Percentiles rank a stretch among this genome's conserved stretches.
These are phyloP conservation scores for Onygenales sp. DNA, from an alignment of 2,329 filamentous ascomycete genomes.

Conservation along the genomic window DNA sequence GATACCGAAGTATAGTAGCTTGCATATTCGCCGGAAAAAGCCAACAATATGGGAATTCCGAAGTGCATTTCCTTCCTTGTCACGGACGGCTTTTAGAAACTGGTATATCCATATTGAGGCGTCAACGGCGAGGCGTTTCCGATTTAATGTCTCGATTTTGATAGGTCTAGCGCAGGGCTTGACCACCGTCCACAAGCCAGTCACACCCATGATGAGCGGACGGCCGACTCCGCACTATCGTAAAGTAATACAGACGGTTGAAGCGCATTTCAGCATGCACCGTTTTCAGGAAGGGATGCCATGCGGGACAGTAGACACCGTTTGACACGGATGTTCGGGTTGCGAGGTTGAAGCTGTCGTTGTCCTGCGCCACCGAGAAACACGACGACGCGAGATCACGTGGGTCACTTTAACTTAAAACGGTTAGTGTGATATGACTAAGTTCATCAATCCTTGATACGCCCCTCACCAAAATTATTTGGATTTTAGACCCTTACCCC, in stretches of 20 bases:
- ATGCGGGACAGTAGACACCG: neutral
- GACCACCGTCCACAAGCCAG: conserved; percentile 91
- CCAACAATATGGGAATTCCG: conserved; percentile 94
- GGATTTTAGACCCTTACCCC: no score
- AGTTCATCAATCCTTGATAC: neutral
- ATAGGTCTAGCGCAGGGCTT: conserved; percentile 92
- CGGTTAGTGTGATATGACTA: neutral
- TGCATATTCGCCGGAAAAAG: conserved; percentile 97
- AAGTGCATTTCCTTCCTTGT: conserved; percentile 94
- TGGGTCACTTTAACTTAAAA: neutral
- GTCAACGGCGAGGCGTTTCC: conserved; percentile 91
- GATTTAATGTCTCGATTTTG: conserved; percentile 91
- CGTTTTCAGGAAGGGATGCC: no score
- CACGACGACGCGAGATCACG: neutral
- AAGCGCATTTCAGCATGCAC: neutral
- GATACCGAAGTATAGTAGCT: conserved; percentile 92
- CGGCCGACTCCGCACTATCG: neutral
- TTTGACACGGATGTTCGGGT: neutral
- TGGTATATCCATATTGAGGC: conserved; percentile 99
- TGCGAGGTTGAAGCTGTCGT: neutral
- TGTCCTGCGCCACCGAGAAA: neutral
- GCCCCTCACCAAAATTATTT: no score
- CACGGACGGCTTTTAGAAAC: conserved; percentile 95
- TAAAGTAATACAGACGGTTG: neutral
- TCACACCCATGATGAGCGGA: conserved; percentile 70